Conservation (phyloP, 257 asterid species). For the Ophiorrhiza pumila region DNA sequence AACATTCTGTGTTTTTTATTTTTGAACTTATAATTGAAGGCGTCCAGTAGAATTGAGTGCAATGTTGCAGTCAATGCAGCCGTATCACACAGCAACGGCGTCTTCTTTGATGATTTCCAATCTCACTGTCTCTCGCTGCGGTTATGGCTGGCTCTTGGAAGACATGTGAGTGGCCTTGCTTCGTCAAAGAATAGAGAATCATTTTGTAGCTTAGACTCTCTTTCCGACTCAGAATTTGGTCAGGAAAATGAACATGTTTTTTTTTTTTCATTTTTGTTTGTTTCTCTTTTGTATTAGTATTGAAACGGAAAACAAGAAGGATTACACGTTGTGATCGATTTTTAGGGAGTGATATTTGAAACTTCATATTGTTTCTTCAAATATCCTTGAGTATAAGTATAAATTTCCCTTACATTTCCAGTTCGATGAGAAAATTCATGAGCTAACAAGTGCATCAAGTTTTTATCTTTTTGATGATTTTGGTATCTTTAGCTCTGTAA, state of each 20-base stretch:
- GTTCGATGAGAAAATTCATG: neutral
- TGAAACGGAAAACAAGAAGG: neutral
- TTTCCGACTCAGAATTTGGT: neutral
- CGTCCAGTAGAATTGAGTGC: conserved; percentile 70
- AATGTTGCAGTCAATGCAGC: conserved; percentile 78
- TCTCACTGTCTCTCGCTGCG: conserved; percentile 69
- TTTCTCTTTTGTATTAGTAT: neutral
- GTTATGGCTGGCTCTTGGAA: conserved; percentile 82
- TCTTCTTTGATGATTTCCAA: conserved; percentile 87
- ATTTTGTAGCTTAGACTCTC: conserved; percentile 13
- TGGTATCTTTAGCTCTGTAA: neutral
- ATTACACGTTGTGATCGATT: neutral
- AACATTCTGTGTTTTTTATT: neutral
- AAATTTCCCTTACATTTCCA: neutral
- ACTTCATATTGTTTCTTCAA: neutral
- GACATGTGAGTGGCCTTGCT: conserved; percentile 37
- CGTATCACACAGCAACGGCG: conserved; percentile 82
- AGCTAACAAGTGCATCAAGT: neutral
- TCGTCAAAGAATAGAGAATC: neutral
- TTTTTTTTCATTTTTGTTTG: neutral
- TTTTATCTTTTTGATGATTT: neutral
- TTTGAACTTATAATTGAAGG: conserved; percentile 14
- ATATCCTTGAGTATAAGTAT: neutral
- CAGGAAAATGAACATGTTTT: too few relatives aligned
- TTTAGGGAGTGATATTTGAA: neutral